A percentile compares a stretch with the other conserved stretches of the same genome.
Conservation (phyloP, 78 protist genomes). For the Dictyostelium citrinum region DNA sequence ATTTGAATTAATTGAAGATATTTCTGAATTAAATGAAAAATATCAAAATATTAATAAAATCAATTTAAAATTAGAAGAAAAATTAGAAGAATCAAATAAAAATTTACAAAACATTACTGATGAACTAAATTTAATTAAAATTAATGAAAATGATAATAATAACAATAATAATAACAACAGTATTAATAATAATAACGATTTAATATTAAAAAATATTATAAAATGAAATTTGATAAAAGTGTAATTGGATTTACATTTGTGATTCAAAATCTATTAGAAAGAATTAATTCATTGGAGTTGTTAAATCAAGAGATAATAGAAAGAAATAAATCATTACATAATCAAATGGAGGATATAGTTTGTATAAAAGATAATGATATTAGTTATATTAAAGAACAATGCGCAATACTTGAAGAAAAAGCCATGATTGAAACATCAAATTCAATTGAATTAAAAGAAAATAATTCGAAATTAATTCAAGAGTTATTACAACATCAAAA, state of each 20-base stretch:
- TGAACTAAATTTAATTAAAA: neutral
- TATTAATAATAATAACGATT: neutral
- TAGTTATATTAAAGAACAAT: neutral
- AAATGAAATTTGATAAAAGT: neutral
- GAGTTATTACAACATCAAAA: neutral
- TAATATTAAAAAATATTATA: neutral
- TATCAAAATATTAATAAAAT: conserved; percentile 13
- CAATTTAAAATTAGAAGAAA: conserved; percentile 47
- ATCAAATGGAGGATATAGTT: conserved; percentile 9
- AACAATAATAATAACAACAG: neutral
- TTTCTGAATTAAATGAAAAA: conserved; percentile 52
- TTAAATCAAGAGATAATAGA: neutral
- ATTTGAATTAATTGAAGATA: conserved; percentile 45
- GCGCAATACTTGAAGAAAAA: neutral
- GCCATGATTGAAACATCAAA: neutral
- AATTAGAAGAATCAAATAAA: conserved; percentile 6
- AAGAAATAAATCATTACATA: neutral
- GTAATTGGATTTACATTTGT: neutral
- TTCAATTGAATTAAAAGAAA: neutral
- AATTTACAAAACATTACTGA: neutral
- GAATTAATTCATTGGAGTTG: neutral
- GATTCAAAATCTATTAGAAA: neutral
- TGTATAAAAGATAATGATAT: conserved; percentile 5
- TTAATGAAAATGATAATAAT: neutral
- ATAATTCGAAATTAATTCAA: neutral